phyloP scores from a whole-genome alignment of 768 basidiomycete species.

The Boletus barrowsii region DNA sequence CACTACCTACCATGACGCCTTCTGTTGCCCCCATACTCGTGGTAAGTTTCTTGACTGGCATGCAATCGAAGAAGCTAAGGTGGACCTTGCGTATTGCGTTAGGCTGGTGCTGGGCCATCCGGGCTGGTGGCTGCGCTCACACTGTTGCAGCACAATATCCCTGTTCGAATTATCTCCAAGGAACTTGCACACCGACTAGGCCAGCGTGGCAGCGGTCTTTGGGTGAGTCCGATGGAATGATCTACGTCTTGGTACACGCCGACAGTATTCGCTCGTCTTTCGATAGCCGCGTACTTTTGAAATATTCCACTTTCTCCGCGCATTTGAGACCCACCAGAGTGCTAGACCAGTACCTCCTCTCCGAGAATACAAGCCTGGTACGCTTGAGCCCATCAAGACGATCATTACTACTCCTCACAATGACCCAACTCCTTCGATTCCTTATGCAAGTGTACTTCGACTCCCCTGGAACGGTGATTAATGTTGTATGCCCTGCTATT shows the following conservation, averaged over 20 bases:
- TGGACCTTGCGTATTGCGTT: not conserved
- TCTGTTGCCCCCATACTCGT: conserved; percentile 19
- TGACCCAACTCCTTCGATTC: conserved; percentile 25
- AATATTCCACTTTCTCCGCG: conserved; percentile 38
- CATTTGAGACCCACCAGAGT: conserved; percentile 36
- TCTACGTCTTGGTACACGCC: not conserved
- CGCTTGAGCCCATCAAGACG: conserved; percentile 15
- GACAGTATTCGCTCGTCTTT: not conserved
- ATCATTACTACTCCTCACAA: not conserved
- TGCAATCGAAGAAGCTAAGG: not conserved
- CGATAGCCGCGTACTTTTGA: conserved; percentile 39
- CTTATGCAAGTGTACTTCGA: conserved; percentile 20
- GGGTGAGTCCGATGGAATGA: conserved; percentile 24
- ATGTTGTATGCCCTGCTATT: not conserved
- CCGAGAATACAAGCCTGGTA: conserved; percentile 33
- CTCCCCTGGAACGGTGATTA: not conserved
- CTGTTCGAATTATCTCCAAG: conserved; percentile 53
- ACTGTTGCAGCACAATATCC: conserved; percentile 42
- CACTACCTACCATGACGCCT: conserved; percentile 6
- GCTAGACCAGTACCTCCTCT: conserved; percentile 28
- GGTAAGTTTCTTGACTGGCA: conserved; percentile 2
- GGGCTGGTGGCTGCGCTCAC: conserved; percentile 33
- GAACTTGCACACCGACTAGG: conserved; percentile 34
- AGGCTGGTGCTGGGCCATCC: conserved; percentile 30
- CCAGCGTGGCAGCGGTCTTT: conserved; percentile 39